phyloP scores from a whole-genome alignment of 495 filamentous ascomycete genomes.

The Xylaria bambusicola region DNA sequence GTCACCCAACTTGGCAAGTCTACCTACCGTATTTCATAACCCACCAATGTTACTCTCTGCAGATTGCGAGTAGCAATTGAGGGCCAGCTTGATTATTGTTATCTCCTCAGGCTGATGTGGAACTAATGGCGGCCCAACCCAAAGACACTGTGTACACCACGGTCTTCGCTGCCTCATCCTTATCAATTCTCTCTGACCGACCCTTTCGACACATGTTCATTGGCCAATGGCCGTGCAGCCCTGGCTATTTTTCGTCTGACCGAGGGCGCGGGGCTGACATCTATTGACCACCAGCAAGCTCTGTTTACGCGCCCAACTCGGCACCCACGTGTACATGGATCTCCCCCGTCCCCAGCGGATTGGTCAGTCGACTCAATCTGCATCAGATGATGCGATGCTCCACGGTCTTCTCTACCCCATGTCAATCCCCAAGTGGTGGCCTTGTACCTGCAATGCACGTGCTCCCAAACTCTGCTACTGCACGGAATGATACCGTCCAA shows the following conservation, averaged over 20 bases:
- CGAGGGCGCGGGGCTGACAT: conserved; percentile 35
- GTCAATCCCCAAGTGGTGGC: conserved; percentile 22
- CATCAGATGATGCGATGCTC: conserved; percentile 26
- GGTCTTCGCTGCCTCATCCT: background rate
- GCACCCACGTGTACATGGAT: conserved; percentile 38
- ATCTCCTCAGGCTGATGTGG: background rate
- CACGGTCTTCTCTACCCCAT: conserved; percentile 33
- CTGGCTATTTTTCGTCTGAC: conserved; percentile 40
- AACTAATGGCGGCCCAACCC: background rate
- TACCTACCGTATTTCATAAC: conserved; percentile 37
- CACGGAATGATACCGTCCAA: conserved; percentile 19
- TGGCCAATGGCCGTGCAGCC: conserved; percentile 43
- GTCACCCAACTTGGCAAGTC: conserved; percentile 43
- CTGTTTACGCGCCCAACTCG: conserved; percentile 53
- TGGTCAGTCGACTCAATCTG: conserved; percentile 23
- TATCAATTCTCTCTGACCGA: background rate
- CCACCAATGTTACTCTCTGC: conserved; percentile 34
- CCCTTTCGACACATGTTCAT: conserved; percentile 7
- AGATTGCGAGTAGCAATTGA: conserved; percentile 33
- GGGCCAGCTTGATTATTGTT: conserved; percentile 25
- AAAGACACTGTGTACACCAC: background rate
- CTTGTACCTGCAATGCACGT: conserved; percentile 14
- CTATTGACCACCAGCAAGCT: conserved; percentile 45
- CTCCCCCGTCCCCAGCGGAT: conserved; percentile 31
- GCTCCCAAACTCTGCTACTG: conserved; percentile 10